Base-by-base conservation (phyloP, 2,329 filamentous ascomycete species). In the Diaporthe caulivora region DNA sequence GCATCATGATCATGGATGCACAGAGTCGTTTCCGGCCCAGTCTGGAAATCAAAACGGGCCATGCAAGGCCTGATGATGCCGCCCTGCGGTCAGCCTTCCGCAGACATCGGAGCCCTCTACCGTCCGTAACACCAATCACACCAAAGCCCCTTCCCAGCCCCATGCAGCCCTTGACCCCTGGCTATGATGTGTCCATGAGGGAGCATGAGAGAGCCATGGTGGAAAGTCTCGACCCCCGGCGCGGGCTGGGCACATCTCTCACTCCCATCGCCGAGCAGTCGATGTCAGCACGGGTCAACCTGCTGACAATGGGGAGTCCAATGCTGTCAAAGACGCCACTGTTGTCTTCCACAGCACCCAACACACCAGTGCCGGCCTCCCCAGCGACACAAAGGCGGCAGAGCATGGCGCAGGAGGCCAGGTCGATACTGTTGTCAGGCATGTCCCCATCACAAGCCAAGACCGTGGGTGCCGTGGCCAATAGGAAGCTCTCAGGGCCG, bases 151-250 rank as follows among this genome's bases (percentile, higher is more conserved):
- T 83, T 26, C 83, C 82, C 13, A 82, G 80, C 51, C 81, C 82
- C 5, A 76, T 84, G 21, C 79, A 84, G 54, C 64, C 74, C 51
- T 77, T 79, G 13, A 77, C 79, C 10, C 76, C 78, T n/a, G 75
- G 74, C 21, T 80, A 81, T 60, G 83, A 84, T 75, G 77, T 76
- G 2, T 74, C 77, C 10, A 82, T 83, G 80, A 80, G 81, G 60
- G 79, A 78, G 62, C 83, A 83, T 62, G 82, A 84, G 71, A 79
- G 80, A 53, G 79, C 80, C 8, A 76, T 84, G 73, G 76, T 83
- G 15, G 80, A 82, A 47, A 80, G 80, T 37, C 76, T 84, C 7
- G 80, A 83, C 42, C 78, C 78, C 64, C 78, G 77, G 67, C 29
- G 57, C 44, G 76, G 75, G 37, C 53, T 76, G 53, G 75, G 76